phyloP scores from a whole-genome alignment of 2,329 filamentous ascomycete species.

The Aspergillus brasiliensis region DNA sequence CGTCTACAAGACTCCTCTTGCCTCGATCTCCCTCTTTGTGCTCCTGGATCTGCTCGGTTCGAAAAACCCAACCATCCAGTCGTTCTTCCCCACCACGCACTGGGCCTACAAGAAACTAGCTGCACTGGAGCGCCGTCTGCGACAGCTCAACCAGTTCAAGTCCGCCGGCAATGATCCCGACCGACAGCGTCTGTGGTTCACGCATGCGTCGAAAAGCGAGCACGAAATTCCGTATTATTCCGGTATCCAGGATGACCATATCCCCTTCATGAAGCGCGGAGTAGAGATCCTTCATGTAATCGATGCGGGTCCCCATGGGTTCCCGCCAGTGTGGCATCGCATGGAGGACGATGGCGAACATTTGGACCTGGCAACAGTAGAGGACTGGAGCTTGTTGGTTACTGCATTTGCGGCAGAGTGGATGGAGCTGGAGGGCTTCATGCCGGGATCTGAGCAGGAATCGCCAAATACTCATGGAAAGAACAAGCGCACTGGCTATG shows the following conservation, averaged over 20 bases:
- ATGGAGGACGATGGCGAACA: constrained; percentile 81
- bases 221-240: constrained; percentile 49
- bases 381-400: constrained; percentile 85
- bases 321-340: constrained; percentile 84
- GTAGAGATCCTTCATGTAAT: constrained; percentile 91
- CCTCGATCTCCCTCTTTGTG: constrained; percentile 83
- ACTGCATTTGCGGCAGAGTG: constrained; percentile 87
- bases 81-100: constrained; percentile 86
- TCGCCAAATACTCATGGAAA: background rate
- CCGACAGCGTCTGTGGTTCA: constrained; percentile 60
- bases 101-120: constrained; percentile 87
- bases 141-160: constrained; percentile 66
- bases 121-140: constrained; percentile 71
- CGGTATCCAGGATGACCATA: constrained; percentile 80
- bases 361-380: constrained; percentile 74
- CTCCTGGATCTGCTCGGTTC: constrained; percentile 87
- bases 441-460: constrained; percentile 27
- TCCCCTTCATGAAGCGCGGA: constrained; percentile 84
- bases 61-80: constrained; percentile 69
- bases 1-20: constrained; percentile 72
- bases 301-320: constrained; percentile 57
- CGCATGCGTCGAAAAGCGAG: constrained; percentile 61
- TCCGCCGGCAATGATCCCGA: constrained; percentile 43
- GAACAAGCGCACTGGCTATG: constrained; percentile 16
- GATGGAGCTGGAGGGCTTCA: constrained; percentile 74